Evolutionary conservation across 805 yeast genomes (phyloP).

Genomic region (Zygosaccharomyces gambellarensis): DNA sequence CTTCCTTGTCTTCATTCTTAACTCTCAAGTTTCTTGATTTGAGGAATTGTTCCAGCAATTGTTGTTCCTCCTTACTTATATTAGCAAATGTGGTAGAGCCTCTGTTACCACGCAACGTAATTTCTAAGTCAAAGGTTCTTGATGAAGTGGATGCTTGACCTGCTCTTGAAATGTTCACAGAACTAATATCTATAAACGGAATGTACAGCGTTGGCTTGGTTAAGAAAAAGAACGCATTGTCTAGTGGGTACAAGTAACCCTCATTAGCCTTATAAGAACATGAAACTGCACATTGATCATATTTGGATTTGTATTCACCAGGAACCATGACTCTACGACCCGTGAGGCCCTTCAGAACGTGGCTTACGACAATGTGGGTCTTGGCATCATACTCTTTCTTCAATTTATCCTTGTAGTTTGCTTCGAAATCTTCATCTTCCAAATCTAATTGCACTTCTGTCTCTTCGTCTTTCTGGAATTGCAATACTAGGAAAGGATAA

Average conservation of each 20-base stretch:
- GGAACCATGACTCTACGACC: slow-evolving; percentile 82
- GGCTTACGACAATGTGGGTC: slow-evolving; percentile 82
- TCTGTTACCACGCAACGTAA: slow-evolving; percentile 58
- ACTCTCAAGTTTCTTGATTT: slow-evolving; percentile 72
- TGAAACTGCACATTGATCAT: slow-evolving; percentile 77
- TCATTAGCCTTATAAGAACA: slow-evolving; percentile 94
- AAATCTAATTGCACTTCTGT: slow-evolving; percentile 84
- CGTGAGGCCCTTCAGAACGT: slow-evolving; percentile 83
- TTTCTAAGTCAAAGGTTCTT: slow-evolving; percentile 89
- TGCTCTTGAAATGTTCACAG: slow-evolving; percentile 80
- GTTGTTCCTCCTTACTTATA: slow-evolving; percentile 86
- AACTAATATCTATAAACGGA: slow-evolving; percentile 75
- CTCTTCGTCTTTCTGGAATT: slow-evolving; percentile 85
- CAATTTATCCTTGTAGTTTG: slow-evolving; percentile 68
- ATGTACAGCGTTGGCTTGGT: slow-evolving; percentile 92
- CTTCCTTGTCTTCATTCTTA: slow-evolving; percentile 84
- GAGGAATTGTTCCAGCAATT: slow-evolving; percentile 67
- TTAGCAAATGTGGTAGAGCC: slow-evolving; percentile 81
- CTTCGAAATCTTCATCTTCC: slow-evolving; percentile 73
- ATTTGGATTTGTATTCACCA: slow-evolving; percentile 71
- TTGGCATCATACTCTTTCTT: slow-evolving; percentile 73
- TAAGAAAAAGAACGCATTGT: slow-evolving; percentile 81
- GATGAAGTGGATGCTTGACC: slow-evolving; percentile 72
- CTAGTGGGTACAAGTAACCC: slow-evolving; percentile 90
- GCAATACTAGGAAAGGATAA: slow-evolving; percentile 86